phyloP scores from a whole-genome alignment of 2,329 filamentous ascomycete genomes.

The Microcyclospora pomicola region DNA sequence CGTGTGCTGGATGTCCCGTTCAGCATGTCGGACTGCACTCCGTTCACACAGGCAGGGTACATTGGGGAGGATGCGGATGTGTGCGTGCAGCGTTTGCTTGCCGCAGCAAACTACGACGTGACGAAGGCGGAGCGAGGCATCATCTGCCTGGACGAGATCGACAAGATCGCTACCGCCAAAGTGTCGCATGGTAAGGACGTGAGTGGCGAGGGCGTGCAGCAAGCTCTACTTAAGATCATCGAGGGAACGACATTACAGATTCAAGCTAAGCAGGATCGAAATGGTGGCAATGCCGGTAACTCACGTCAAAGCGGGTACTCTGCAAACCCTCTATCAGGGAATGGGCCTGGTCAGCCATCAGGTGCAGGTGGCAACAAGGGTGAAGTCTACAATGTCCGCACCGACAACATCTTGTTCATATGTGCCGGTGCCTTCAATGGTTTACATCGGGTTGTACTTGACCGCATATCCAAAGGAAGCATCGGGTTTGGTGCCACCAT shows the following conservation, averaged over 20 bases:
- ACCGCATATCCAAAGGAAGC: slow-evolving; percentile 70
- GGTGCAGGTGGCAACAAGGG: slow-evolving; percentile 29
- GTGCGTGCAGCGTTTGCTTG: slow-evolving; percentile 78
- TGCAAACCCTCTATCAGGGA: slow-evolving; percentile 22
- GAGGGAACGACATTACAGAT: slow-evolving; percentile 90
- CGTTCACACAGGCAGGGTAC: slow-evolving; percentile 91
- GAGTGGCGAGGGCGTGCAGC: slow-evolving; percentile 89
- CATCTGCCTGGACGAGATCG: slow-evolving; percentile 90
- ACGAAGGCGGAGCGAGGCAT: slow-evolving; percentile 79
- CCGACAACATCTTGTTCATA: slow-evolving; percentile 93
- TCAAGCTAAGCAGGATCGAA: slow-evolving; percentile 65
- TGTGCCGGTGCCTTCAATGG: slow-evolving; percentile 93
- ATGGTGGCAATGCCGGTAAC: slow-evolving; percentile 5
- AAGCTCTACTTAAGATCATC: slow-evolving; percentile 87
- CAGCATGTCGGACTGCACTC: slow-evolving; percentile 88
- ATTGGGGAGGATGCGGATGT: slow-evolving; percentile 97
- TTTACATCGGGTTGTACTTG: slow-evolving; percentile 72
- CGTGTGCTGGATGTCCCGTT: slow-evolving; percentile 90
- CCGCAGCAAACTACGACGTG: slow-evolving; percentile 81
- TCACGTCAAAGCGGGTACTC: slow-evolving; percentile 9
- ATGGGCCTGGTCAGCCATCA: slow-evolving; percentile 7
- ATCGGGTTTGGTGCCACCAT: slow-evolving; percentile 88
- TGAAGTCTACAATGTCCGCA: slow-evolving; percentile 63
- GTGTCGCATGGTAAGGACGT: slow-evolving; percentile 85
- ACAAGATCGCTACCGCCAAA: slow-evolving; percentile 87